These are phyloP conservation scores for Penicillium palitans DNA, from an alignment of 2,329 filamentous ascomycete species.

Conservation along the genomic window DNA sequence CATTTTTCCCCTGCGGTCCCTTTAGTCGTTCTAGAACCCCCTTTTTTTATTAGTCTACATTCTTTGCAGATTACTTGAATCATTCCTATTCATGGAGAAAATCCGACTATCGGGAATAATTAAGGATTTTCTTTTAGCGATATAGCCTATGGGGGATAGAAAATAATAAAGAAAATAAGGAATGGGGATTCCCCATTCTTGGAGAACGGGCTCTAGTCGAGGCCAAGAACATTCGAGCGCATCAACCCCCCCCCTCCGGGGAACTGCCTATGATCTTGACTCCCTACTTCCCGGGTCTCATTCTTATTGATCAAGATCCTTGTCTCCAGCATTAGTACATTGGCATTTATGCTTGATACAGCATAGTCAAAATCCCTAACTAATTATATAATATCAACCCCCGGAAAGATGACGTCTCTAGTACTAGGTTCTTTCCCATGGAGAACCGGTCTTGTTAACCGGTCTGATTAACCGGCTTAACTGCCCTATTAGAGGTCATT, in stretches of 20 bases:
- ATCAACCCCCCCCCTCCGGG: slow-evolving; percentile 5
- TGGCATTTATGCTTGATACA: neutral
- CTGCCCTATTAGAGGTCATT: slow-evolving; percentile 12
- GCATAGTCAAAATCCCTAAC: neutral
- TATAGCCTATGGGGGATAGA: neutral
- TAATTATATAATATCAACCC: neutral
- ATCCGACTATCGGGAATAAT: slow-evolving; percentile 17
- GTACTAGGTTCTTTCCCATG: slow-evolving; percentile 4
- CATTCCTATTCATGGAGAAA: slow-evolving; percentile 27
- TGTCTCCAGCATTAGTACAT: neutral
- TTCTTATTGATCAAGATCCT: slow-evolving; percentile 9
- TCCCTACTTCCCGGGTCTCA: slow-evolving; percentile 6
- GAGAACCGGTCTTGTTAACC: slow-evolving; percentile 12
- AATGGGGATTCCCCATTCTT: slow-evolving; percentile 5
- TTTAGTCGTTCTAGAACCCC: slow-evolving; percentile 25
- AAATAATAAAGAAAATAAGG: neutral
- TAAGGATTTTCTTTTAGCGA: slow-evolving; percentile 1
- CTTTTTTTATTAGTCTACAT: slow-evolving; percentile 12
- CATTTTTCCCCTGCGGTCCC: slow-evolving; percentile 23
- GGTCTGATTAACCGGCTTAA: neutral
- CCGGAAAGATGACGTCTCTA: slow-evolving; percentile 20
- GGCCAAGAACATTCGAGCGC: slow-evolving; percentile 25
- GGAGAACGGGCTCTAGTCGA: slow-evolving; percentile 20
- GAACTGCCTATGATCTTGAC: slow-evolving; percentile 4
- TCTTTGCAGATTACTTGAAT: slow-evolving; percentile 13